Base-by-base conservation (phyloP, 768 basidiomycete species). In the Lentinula sp. region DNA sequence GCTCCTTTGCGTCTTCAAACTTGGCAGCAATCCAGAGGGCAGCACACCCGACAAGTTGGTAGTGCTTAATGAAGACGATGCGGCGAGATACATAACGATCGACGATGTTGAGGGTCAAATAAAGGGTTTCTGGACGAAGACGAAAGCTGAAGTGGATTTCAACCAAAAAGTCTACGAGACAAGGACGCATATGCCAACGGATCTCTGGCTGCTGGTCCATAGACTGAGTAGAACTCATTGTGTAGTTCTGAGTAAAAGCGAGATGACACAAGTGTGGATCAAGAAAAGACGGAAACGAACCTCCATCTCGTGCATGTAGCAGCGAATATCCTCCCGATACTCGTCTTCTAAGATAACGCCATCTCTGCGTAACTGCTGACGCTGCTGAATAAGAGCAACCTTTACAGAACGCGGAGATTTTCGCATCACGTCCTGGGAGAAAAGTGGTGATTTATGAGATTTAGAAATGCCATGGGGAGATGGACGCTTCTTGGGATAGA, bases 191-290 rank as follows among this genome's bases (percentile, higher is more conserved):
- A 75, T 95, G 93, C 97, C 97, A 98, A 68, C 90, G 83, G 70
- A 99, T 94, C 75, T 99, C 97, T 37, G 97, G 96, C 71, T 99
- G 97, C 77, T 95, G 93, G 73, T 99, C 97, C 93, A 99, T 99
- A 55, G 94, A 93, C 65, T 94, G 84, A 41, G 88, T 86, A n/a
- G 90, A 94, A 33, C 91, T 91, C 84, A 92, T 90, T 41, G 96
- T 98, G 68, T 73, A 85, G 61, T 81, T 83, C 95, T 95, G 63
- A 33, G 55, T 62, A 59, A 52, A 36, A 28, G 59, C 49, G 41
- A 60, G 59, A 41, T 42, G 63, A 70, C 50, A 57, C 58, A 42
- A 53, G 53, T 55, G 55, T n/a, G 61, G 61, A 64, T 57, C 23
- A 65, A 7, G 57, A 63, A 56, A 12, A 42, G 15, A 42, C 57